phyloP scores from a whole-genome alignment of 305 asterid genomes.

The Salvia sclarea region DNA sequence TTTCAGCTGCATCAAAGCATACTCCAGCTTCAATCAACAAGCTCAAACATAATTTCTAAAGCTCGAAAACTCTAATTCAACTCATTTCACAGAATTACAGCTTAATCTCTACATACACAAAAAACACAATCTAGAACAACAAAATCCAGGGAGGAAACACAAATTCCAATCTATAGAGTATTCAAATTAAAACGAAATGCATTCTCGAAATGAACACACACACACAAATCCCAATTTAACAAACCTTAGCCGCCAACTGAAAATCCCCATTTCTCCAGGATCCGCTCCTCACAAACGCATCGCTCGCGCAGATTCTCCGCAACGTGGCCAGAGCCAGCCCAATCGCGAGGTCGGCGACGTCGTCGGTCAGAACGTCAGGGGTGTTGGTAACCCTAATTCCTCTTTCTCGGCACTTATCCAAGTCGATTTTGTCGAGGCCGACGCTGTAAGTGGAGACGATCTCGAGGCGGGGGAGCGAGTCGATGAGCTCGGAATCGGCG shows the following conservation, averaged over 20 bases:
- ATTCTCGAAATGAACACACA: background rate
- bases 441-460: slow-evolving; percentile 76
- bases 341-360: slow-evolving; percentile 77
- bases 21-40: background rate
- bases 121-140: background rate
- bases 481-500: slow-evolving; percentile 60
- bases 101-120: background rate
- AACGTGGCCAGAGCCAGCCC: slow-evolving; percentile 55
- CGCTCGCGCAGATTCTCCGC: slow-evolving; percentile 57
- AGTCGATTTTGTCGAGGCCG: slow-evolving; percentile 76
- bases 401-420: slow-evolving; percentile 55
- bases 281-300: slow-evolving; percentile 49
- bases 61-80: background rate
- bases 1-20: background rate
- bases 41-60: background rate
- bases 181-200: background rate
- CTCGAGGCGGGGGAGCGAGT: slow-evolving; percentile 64
- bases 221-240: background rate
- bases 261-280: slow-evolving; percentile 57
- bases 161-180: background rate
- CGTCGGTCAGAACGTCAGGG: slow-evolving; percentile 77
- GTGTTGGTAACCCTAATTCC: slow-evolving; percentile 81
- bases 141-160: background rate
- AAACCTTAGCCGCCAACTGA: slow-evolving; percentile 58
- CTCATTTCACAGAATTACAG: too few species aligned